A percentile compares a stretch with the other conserved stretches of the same genome.
phyloP scores from a whole-genome alignment of 495 filamentous ascomycete genomes.

The Endocarpon pusillum region DNA sequence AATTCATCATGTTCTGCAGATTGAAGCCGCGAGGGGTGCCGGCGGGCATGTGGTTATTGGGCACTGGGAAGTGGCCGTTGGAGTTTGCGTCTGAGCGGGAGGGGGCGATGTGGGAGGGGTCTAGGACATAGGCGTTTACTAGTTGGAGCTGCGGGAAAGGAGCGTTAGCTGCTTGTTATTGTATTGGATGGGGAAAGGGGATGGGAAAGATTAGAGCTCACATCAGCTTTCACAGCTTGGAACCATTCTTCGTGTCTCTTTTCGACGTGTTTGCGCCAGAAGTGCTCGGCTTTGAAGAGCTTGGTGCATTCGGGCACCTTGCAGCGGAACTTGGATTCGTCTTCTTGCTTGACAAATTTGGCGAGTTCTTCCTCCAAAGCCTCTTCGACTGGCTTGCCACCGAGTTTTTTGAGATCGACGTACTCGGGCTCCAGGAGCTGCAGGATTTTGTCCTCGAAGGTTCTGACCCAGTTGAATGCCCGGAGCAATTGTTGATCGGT shows the following conservation, averaged over 20 bases:
- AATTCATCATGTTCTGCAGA: conserved; percentile 48
- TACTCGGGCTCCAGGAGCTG: conserved; percentile 82
- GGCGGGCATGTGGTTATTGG: conserved; percentile 50
- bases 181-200: neutral
- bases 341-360: conserved; percentile 90
- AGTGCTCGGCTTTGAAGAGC: conserved; percentile 88
- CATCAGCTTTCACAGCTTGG: conserved; percentile 63
- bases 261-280: conserved; percentile 96
- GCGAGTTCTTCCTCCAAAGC: conserved; percentile 69
- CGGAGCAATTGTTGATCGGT: conserved; percentile 79
- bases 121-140: conserved; percentile 83
- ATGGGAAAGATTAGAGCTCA: conserved; percentile 26
- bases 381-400: conserved; percentile 73
- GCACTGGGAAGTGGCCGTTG: conserved; percentile 82
- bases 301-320: conserved; percentile 91
- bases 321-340: conserved; percentile 90
- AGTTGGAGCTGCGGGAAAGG: conserved; percentile 48
- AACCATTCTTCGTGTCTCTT: conserved; percentile 89
- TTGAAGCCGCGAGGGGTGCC: conserved; percentile 89
- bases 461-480: conserved; percentile 98
- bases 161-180: conserved; percentile 8
- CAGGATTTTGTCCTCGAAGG: conserved; percentile 89
- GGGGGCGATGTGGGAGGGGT: conserved; percentile 83
- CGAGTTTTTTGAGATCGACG: conserved; percentile 72
- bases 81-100: conserved; percentile 90